These are phyloP conservation scores for Pilatotrama ljubarskyi DNA, from an alignment of 768 basidiomycete genomes.

Conservation along the genomic window DNA sequence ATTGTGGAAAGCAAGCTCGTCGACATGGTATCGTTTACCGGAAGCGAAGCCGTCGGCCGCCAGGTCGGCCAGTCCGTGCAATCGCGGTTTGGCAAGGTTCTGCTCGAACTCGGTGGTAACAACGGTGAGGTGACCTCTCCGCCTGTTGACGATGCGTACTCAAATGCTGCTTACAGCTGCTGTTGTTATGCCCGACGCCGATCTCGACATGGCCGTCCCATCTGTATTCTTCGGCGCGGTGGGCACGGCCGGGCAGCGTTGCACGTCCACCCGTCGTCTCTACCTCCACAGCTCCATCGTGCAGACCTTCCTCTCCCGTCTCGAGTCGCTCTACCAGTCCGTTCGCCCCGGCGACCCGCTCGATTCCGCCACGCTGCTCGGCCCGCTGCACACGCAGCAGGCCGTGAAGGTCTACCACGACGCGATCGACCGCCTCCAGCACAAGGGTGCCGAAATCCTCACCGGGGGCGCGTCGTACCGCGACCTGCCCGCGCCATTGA, in stretches of 20 bases:
- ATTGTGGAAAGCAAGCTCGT: slow-evolving; percentile 73
- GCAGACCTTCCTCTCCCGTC: slow-evolving; percentile 68
- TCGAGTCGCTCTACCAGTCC: slow-evolving; percentile 71
- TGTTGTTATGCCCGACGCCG: slow-evolving; percentile 92
- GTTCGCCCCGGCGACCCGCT: slow-evolving; percentile 87
- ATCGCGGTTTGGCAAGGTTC: slow-evolving; percentile 83
- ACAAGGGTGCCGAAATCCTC: slow-evolving; percentile 73
- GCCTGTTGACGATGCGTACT: neutral
- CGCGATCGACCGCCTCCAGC: slow-evolving; percentile 61
- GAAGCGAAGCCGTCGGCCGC: slow-evolving; percentile 85
- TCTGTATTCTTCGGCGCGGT: slow-evolving; percentile 94
- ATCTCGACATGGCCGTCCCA: slow-evolving; percentile 85
- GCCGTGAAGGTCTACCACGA: slow-evolving; percentile 67
- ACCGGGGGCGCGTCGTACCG: slow-evolving; percentile 65
- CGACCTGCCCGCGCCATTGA: slow-evolving; percentile 40
- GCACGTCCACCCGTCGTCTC: slow-evolving; percentile 90
- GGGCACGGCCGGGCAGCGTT: slow-evolving; percentile 74
- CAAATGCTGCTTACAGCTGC: slow-evolving; percentile 56
- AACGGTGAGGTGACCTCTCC: slow-evolving; percentile 57
- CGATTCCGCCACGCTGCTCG: slow-evolving; percentile 67
- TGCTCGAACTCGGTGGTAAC: slow-evolving; percentile 94
- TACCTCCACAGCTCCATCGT: slow-evolving; percentile 86
- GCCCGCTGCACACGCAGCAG: slow-evolving; percentile 76
- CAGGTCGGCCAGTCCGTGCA: slow-evolving; percentile 88
- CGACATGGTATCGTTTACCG: slow-evolving; percentile 93